phyloP scores from a whole-genome alignment of 371 early-diverging fungal genomes.

The Choanephora cucurbitarum region DNA sequence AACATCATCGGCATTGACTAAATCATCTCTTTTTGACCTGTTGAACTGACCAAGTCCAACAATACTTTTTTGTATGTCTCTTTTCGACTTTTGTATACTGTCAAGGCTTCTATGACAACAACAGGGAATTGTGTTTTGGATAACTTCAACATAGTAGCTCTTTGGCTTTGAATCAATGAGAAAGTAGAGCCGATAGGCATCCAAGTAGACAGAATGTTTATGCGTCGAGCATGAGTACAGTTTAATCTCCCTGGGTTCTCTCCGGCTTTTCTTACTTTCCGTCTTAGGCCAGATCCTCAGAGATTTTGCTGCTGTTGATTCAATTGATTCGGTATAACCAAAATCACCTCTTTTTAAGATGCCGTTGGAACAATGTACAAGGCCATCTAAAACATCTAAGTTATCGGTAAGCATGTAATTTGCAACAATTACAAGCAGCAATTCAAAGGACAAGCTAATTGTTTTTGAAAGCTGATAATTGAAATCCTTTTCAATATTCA shows the following conservation, averaged over 20 bases:
- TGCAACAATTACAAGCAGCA: neutral
- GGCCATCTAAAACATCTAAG: neutral
- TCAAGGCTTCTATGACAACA: neutral
- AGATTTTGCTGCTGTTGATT: neutral
- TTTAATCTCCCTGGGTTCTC: neutral
- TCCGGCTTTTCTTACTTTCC: neutral
- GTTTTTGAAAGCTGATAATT: neutral
- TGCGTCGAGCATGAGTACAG: too few species aligned
- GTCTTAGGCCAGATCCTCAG: neutral
- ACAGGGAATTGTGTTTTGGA: neutral
- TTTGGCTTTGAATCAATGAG: neutral
- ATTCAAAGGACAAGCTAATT: neutral
- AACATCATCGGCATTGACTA: neutral
- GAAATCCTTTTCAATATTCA: neutral
- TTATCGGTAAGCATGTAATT: neutral
- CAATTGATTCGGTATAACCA: neutral
- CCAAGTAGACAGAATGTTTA: neutral
- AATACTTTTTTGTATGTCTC: neutral
- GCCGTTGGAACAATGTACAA: neutral
- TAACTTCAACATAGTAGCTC: neutral
- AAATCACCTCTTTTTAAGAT: neutral
- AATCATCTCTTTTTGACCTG: neutral
- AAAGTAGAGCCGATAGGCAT: neutral
- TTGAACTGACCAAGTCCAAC: neutral
- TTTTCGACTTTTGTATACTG: neutral